Percentiles rank a stretch among this genome's conserved stretches.
These are phyloP conservation scores for Sindora glabra DNA, from an alignment of 306 rosid genomes.

Conservation along the genomic window DNA sequence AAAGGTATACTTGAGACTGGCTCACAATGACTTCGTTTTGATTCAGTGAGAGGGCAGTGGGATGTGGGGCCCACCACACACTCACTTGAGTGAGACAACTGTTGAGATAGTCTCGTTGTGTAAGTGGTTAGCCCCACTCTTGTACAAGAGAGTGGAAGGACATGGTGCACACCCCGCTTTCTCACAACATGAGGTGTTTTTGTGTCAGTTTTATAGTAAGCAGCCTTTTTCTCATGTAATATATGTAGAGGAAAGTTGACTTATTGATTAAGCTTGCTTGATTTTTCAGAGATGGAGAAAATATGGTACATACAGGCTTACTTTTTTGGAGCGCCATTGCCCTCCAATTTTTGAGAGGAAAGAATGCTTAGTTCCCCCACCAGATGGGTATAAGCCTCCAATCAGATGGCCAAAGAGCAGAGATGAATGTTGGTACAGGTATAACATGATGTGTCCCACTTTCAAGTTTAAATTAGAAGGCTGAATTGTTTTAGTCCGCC, in stretches of 20 bases:
- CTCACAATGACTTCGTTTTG: no score
- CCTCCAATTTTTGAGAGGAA: conserved; percentile 81
- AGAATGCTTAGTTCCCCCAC: conserved; percentile 91
- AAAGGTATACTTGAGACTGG: no score
- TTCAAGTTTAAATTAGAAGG: not conserved
- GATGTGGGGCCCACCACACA: no score
- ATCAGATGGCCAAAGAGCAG: conserved; percentile 95
- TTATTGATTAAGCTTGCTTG: conserved; percentile 17
- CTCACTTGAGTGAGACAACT: no score
- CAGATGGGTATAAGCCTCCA: conserved; percentile 86
- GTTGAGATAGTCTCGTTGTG: no score
- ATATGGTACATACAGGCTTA: conserved; percentile 68
- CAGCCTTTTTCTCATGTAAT: no score
- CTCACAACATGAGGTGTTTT: no score
- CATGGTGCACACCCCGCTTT: no score
- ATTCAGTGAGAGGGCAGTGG: no score
- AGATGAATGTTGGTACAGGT: conserved; percentile 98
- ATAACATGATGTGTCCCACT: conserved; percentile 5
- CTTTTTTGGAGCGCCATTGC: conserved; percentile 95
- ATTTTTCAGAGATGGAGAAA: conserved; percentile 80
- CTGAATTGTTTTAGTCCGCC: conserved; percentile 1
- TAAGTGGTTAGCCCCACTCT: no score
- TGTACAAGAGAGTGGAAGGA: no score
- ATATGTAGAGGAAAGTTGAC: conserved; percentile 1
- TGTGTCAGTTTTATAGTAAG: no score